These are phyloP conservation scores for Solanum rostratum DNA, from an alignment of 257 asterid genomes.

Conservation along the genomic window DNA sequence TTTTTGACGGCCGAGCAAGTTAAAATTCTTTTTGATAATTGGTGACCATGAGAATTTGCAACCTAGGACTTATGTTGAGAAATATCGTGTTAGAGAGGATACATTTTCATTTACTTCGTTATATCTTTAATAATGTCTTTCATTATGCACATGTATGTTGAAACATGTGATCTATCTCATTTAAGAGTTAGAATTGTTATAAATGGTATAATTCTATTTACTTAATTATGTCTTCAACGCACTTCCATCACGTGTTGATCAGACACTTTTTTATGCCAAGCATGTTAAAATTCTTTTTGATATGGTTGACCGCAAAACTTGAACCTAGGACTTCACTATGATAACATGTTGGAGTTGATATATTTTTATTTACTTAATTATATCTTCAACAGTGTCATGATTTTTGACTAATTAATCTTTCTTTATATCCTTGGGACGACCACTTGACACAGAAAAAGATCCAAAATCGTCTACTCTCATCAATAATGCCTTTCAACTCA, in stretches of 20 bases:
- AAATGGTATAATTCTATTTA: not conserved
- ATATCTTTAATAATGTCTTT: not conserved
- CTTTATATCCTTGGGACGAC: not conserved
- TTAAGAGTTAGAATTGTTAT: not conserved
- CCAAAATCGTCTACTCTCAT: conserved; percentile 42
- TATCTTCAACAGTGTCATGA: not conserved
- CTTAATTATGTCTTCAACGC: not conserved
- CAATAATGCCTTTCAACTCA: conserved; percentile 68
- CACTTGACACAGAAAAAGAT: conserved; percentile 41
- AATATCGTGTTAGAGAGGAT: not conserved
- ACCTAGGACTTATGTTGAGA: too few species aligned
- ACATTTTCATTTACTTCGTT: not conserved
- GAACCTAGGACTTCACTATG: not conserved
- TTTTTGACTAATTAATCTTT: not conserved
- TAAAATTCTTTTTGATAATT: not conserved
- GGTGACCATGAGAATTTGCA: not conserved
- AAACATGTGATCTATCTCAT: not conserved
- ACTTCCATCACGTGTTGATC: not conserved
- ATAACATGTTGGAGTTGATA: not conserved
- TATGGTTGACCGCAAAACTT: not conserved
- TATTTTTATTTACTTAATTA: not conserved
- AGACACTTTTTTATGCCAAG: not conserved
- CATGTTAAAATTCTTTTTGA: not conserved
- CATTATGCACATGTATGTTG: not conserved
- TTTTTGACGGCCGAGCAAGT: too few species aligned